Evolutionary conservation across 2,329 filamentous ascomycete genomes (phyloP), one percentile per base, ranked within the genome.

Genomic region (Colletotrichum cuscutae): DNA sequence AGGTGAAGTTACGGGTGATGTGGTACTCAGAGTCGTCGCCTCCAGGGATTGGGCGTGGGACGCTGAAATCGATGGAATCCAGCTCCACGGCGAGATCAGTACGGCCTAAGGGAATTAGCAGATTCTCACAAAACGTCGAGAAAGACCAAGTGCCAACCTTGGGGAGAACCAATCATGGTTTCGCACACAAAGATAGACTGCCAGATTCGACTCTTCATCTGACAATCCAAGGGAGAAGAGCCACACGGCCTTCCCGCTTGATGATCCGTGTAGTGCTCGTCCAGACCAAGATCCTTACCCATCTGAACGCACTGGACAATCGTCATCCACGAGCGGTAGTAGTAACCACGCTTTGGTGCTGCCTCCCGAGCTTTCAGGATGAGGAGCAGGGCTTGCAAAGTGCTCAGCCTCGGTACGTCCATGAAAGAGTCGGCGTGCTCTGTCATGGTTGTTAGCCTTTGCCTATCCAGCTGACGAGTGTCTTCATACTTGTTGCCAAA

Each of bases 241-340:
- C 89, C 91, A 79, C 97, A 98, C 1, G 88, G 81, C 66, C 89
- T 89, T 26, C 93, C 94, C 65, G 90, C 89, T 75, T 92, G 89
- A 80, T 98, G 97, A 57, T 92, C 90, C 71, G 93, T 91, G 74
- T 91, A 91, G 82, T 98, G 96, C 75, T 98, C 95, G 79, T 98
- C 92, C 6, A 98, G 86, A 24, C 95, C 94, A 37, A 98, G 86
- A 79, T 98, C 96, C 78, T 97, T 97, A 30, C 91, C 95, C 94
- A 98, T 98, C 59, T 95, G 93, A 8, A 97, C 93, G 75, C 96
- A 95, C 73, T 95, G 94, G 65, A 98, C 96, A 24, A 97, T 91
- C 5, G 94, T 94, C 91, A 98, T 97, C 96, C 97, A 98, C 0
- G 97, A 98, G 49, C 96, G 92, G 83, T 97, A 98, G 82, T 97